Base-by-base conservation (phyloP, 2,329 filamentous ascomycete genomes). In the Arthrocladium fulminans region DNA sequence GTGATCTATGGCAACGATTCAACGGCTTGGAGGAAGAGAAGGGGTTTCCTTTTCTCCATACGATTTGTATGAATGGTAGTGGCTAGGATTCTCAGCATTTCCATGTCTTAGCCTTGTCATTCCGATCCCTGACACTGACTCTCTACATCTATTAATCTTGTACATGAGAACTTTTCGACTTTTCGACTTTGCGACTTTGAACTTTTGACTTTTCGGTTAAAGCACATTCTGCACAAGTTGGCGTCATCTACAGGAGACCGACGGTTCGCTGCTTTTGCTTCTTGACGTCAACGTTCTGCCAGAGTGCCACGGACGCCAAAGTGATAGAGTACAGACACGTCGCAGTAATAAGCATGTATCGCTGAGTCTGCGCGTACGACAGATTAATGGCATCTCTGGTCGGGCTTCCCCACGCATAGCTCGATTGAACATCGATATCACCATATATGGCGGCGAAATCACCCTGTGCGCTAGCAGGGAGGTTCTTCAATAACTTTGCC, bases 311-410 rank as follows among this genome's bases (percentile, higher is more conserved):
- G 4, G 32, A 35, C 6, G n/a, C 6, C 32, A 35, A 15, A 35
- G 10, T n/a, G 5, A 35, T 5, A 35, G 13, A 7, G 32, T 35
- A 35, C 10, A 35, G 13, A 15, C 32, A 8, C 13, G 32, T 35
- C 13, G 32, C 32, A 7, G 32, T n/a, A 15, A 65, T 66, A 24
- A 70, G 56, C 65, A 71, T 63, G 4, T 56, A 54, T 38, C 56
- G 64, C 60, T 77, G 73, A 1, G 69, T 66, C 27, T 69, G 67
- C 1, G 64, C 72, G 48, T 76, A 76, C 0, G 69, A 57, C 38
- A 64, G 47, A 35, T 69, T 63, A 47, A 75, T 74, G 2, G 64
- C 73, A 22, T 63, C 51, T 24, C 73, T 61, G 5, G 62, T 65
- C 1, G 65, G 60, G n/a, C 56, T 67, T 6, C 71, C 67, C 8